Conservation (phyloP, 2,329 filamentous ascomycete genomes). For the Fusarium chuoi region DNA sequence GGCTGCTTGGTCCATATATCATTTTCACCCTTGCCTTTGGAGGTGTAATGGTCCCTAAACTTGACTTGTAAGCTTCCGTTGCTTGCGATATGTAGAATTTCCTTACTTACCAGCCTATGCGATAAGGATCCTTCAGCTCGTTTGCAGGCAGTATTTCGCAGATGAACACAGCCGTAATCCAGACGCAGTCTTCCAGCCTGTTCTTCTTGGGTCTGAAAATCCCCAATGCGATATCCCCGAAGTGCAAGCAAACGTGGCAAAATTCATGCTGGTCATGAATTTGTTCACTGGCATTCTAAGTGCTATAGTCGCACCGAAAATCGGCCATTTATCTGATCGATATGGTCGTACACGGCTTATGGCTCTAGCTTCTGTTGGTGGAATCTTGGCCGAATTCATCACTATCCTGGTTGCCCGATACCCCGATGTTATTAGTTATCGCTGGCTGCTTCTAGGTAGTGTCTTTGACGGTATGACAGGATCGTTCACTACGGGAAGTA, state of each 20-base stretch:
- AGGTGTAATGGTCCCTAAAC: slow-evolving; percentile 83
- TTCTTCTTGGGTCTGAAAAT: slow-evolving; percentile 76
- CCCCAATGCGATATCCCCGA: slow-evolving; percentile 82
- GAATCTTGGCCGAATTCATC: slow-evolving; percentile 77
- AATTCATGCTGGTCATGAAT: slow-evolving; percentile 80
- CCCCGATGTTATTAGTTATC: slow-evolving; percentile 77
- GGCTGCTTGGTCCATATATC: slow-evolving; percentile 83
- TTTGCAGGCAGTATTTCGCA: slow-evolving; percentile 85
- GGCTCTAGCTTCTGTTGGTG: slow-evolving; percentile 77
- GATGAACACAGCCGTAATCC: slow-evolving; percentile 71
- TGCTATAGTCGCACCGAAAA: slow-evolving; percentile 81
- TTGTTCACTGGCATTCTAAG: slow-evolving; percentile 81
- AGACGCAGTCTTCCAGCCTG: slow-evolving; percentile 67
- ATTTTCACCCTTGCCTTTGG: slow-evolving; percentile 89
- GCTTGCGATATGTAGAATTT: background rate
- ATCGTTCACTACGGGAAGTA: slow-evolving; percentile 84
- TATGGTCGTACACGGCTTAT: slow-evolving; percentile 83
- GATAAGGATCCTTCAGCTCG: slow-evolving; percentile 75
- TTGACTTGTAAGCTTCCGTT: slow-evolving; percentile 72
- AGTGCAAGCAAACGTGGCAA: slow-evolving; percentile 80
- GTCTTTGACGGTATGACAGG: slow-evolving; percentile 85
- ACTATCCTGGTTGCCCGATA: slow-evolving; percentile 82
- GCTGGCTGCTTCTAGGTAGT: slow-evolving; percentile 80
- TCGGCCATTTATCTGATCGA: slow-evolving; percentile 87
- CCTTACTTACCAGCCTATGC: slow-evolving; percentile 27